Percentiles rank a stretch among this genome's conserved stretches.
These are phyloP conservation scores for Penicillium egyptiacum DNA, from an alignment of 495 filamentous ascomycete species.

Conservation along the genomic window DNA sequence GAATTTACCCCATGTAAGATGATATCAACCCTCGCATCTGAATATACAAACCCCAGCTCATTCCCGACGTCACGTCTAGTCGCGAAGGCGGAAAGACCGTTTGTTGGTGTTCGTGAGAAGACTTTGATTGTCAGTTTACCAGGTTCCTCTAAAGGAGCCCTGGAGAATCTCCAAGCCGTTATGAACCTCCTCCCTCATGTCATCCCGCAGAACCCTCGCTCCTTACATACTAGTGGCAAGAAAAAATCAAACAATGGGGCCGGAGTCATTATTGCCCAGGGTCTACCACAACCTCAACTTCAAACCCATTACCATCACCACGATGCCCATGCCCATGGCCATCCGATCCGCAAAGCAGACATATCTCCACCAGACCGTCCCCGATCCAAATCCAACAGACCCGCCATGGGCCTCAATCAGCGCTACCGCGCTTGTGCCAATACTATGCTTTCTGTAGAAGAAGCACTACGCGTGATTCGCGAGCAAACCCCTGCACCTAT, in stretches of 20 bases:
- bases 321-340: slow-evolving; percentile 55
- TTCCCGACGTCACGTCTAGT: slow-evolving; percentile 60
- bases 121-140: slow-evolving; percentile 88
- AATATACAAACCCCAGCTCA: slow-evolving; percentile 22
- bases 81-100: slow-evolving; percentile 92
- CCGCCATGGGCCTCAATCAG: slow-evolving; percentile 71
- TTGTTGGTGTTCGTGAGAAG: slow-evolving; percentile 82
- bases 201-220: slow-evolving; percentile 60
- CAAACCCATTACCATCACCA: slow-evolving; percentile 46
- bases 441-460: slow-evolving; percentile 82
- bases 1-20: slow-evolving; percentile 83
- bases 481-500: slow-evolving; percentile 63
- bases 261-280: slow-evolving; percentile 52
- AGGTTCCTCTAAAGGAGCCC: slow-evolving; percentile 91
- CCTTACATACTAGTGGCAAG: slow-evolving; percentile 73
- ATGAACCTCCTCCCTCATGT: slow-evolving; percentile 89
- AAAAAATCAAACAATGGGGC: slow-evolving; percentile 65
- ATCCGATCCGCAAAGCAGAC: slow-evolving; percentile 62
- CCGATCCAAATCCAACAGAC: slow-evolving; percentile 68
- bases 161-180: slow-evolving; percentile 84
- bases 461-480: slow-evolving; percentile 71
- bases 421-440: slow-evolving; percentile 84
- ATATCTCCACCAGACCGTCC: slow-evolving; percentile 61
- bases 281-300: slow-evolving; percentile 43
- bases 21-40: slow-evolving; percentile 15